These are phyloP conservation scores for Scorias spongiosa DNA, from an alignment of 2,329 filamentous ascomycete species.

Conservation along the genomic window DNA sequence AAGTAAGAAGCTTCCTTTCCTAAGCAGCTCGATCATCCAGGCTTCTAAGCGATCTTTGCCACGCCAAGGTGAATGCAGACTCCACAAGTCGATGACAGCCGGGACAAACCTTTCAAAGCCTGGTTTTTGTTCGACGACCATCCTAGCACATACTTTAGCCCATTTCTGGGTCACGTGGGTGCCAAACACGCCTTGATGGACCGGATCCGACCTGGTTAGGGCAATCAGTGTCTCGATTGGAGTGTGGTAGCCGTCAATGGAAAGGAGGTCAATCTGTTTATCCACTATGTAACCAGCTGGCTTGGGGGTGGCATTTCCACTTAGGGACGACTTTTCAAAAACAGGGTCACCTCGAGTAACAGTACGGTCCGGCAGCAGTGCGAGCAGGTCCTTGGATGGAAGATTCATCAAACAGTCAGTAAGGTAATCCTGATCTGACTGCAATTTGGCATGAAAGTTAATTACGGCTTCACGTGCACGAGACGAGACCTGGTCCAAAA, in stretches of 20 bases:
- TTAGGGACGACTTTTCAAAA: slow-evolving; percentile 43
- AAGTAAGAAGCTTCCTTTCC: slow-evolving; percentile 80
- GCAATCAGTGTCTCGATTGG: slow-evolving; percentile 15
- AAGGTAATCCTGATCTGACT: slow-evolving; percentile 77
- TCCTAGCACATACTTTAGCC: slow-evolving; percentile 71
- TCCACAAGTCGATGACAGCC: slow-evolving; percentile 76
- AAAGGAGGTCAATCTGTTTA: slow-evolving; percentile 12
- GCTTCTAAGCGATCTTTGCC: slow-evolving; percentile 81
- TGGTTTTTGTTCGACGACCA: slow-evolving; percentile 63
- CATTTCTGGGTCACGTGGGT: slow-evolving; percentile 74
- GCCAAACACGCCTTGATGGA: slow-evolving; percentile 42
- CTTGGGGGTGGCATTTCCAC: slow-evolving; percentile 25
- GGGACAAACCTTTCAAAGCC: slow-evolving; percentile 69
- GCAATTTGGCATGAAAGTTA: slow-evolving; percentile 64
- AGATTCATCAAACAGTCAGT: slow-evolving; percentile 67
- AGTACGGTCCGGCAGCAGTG: slow-evolving; percentile 64
- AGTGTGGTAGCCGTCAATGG: slow-evolving; percentile 10
- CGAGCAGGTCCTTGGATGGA: slow-evolving; percentile 58
- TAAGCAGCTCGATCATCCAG: slow-evolving; percentile 86
- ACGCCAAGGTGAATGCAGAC: slow-evolving; percentile 74
- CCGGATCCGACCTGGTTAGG: slow-evolving; percentile 54
- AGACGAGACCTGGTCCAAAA: slow-evolving; percentile 55
- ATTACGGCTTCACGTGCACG: slow-evolving; percentile 62
- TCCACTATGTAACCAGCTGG: slow-evolving; percentile 15
- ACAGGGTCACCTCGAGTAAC: slow-evolving; percentile 72